phyloP scores from a whole-genome alignment of 495 filamentous ascomycete species.

The Parathielavia hyrcaniae region DNA sequence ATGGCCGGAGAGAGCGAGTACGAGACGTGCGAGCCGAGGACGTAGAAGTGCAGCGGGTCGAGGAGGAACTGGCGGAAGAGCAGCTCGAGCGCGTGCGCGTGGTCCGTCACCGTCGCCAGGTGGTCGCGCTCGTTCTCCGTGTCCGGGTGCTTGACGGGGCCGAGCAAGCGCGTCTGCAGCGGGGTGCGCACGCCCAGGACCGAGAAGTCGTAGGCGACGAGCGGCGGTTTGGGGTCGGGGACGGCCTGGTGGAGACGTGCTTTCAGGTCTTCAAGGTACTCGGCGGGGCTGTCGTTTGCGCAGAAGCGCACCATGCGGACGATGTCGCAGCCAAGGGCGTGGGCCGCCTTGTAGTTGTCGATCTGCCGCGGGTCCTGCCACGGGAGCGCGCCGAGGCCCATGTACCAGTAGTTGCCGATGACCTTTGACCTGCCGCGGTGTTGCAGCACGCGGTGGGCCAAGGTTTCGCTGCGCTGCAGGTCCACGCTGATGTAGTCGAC shows the following conservation, averaged over 20 bases:
- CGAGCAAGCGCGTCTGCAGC: conserved; percentile 62
- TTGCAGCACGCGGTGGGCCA: conserved; percentile 49
- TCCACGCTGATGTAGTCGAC: conserved; percentile 70
- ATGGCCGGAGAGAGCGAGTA: conserved; percentile 75
- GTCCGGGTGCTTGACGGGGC: conserved; percentile 60
- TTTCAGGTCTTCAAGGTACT: conserved; percentile 51
- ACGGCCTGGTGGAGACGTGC: conserved; percentile 41
- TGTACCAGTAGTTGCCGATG: conserved; percentile 59
- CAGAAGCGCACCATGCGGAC: conserved; percentile 62
- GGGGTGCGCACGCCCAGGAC: conserved; percentile 59
- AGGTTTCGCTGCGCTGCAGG: conserved; percentile 48
- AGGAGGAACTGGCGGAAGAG: conserved; percentile 52
- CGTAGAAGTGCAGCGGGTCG: conserved; percentile 67
- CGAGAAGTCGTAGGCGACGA: conserved; percentile 71
- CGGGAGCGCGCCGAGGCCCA: conserved; percentile 43
- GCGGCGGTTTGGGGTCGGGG: conserved; percentile 49
- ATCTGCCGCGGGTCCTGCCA: conserved; percentile 60
- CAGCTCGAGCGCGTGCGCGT: conserved; percentile 48
- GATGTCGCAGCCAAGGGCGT: conserved; percentile 61
- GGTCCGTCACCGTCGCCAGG: conserved; percentile 38
- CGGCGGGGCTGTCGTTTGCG: conserved; percentile 52
- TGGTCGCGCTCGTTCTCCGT: conserved; percentile 49
- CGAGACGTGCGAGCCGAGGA: conserved; percentile 63
- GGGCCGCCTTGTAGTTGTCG: conserved; percentile 51
- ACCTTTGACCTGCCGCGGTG: conserved; percentile 63